Evolutionary conservation across 2,329 filamentous ascomycete species (phyloP).

Genomic region (Fusarium veterinarium): DNA sequence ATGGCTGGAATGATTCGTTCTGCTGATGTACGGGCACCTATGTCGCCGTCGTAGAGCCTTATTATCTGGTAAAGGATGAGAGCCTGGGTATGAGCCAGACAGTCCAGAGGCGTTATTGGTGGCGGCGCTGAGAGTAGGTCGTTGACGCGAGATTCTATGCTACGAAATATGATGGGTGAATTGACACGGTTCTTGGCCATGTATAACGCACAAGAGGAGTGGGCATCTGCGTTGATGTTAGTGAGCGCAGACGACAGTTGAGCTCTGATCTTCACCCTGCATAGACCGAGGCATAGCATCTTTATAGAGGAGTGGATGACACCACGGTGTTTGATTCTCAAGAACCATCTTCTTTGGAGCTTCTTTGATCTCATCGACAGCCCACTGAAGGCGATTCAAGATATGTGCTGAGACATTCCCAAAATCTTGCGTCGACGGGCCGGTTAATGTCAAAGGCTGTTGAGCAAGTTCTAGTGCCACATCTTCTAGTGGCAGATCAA

Average conservation of each 20-base stretch:
- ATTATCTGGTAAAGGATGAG: conserved; percentile 63
- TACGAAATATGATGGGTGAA: conserved; percentile 58
- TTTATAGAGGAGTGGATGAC: conserved; percentile 62
- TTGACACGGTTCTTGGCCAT: conserved; percentile 62
- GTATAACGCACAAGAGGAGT: conserved; percentile 65
- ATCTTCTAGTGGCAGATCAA: conserved; percentile 31
- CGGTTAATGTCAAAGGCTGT: conserved; percentile 36
- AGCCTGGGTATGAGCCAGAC: conserved; percentile 59
- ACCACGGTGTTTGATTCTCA: conserved; percentile 64
- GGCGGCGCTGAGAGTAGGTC: conserved; percentile 55
- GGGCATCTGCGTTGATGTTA: conserved; percentile 56
- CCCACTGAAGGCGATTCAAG: conserved; percentile 52
- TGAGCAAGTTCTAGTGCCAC: conserved; percentile 35
- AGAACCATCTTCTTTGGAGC: conserved; percentile 61
- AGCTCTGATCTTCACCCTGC: conserved; percentile 55
- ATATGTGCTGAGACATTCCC: conserved; percentile 43
- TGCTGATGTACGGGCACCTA: conserved; percentile 54
- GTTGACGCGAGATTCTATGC: conserved; percentile 58
- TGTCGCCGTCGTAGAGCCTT: conserved; percentile 62
- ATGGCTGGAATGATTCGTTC: conserved; percentile 50
- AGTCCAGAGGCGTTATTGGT: conserved; percentile 44
- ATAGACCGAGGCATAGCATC: conserved; percentile 62
- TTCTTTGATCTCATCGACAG: conserved; percentile 64
- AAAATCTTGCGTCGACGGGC: conserved; percentile 39
- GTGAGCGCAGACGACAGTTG: background rate